These are phyloP conservation scores for Austroboletus niveus DNA, from an alignment of 1,284 basidiomycete genomes.

Conservation along the genomic window DNA sequence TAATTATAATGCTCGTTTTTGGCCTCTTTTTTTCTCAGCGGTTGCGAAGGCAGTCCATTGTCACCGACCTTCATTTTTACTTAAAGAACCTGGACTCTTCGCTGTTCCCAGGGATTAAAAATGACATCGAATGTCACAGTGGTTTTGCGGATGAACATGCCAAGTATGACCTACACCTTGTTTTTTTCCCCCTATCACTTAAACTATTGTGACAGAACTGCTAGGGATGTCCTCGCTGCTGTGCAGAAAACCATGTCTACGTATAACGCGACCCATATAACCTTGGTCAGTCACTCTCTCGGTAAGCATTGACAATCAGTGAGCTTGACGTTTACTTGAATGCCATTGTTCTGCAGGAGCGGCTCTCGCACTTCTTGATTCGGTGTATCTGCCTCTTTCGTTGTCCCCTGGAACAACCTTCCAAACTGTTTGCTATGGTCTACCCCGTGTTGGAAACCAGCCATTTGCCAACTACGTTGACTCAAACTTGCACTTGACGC, in stretches of 20 bases:
- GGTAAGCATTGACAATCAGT: conserved; percentile 31
- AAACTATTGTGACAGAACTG: conserved; percentile 40
- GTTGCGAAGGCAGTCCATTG: no score
- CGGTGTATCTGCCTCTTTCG: conserved; percentile 39
- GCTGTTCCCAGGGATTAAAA: conserved; percentile 60
- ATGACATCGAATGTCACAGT: conserved; percentile 49
- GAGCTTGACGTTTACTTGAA: neutral
- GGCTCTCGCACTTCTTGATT: conserved; percentile 53
- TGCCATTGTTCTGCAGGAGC: conserved; percentile 31
- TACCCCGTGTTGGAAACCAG: conserved; percentile 68
- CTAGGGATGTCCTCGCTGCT: conserved; percentile 46
- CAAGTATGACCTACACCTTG: conserved; percentile 36
- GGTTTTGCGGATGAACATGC: conserved; percentile 58
- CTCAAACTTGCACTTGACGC: conserved; percentile 41
- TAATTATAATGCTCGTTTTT: no score
- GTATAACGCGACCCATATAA: conserved; percentile 43
- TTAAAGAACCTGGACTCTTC: conserved; percentile 35
- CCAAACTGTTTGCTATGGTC: conserved; percentile 45
- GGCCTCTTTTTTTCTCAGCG: no score
- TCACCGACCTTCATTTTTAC: no score
- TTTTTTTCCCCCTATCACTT: conserved; percentile 21
- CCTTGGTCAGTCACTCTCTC: conserved; percentile 56
- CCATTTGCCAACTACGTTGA: conserved; percentile 62
- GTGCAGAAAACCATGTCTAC: conserved; percentile 43
- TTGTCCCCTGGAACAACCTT: conserved; percentile 36